Conservation (phyloP, 2,329 filamentous ascomycete species). For the Fusarium sp. region DNA sequence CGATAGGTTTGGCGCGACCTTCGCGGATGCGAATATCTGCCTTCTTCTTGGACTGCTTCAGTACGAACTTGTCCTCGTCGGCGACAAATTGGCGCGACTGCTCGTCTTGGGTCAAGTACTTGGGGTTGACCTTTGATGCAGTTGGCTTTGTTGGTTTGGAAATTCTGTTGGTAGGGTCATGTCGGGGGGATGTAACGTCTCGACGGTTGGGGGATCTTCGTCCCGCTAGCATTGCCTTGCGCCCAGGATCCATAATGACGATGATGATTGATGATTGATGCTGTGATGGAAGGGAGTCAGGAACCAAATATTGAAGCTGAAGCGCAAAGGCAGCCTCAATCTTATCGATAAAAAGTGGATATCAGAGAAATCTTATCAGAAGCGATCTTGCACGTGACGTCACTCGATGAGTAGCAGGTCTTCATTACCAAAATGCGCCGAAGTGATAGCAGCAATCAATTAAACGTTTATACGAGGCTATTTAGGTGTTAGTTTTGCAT, state of each 20-base stretch:
- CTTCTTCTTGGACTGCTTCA: conserved; percentile 98
- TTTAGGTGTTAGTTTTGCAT: neutral
- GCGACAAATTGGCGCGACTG: conserved; percentile 87
- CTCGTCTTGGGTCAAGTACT: conserved; percentile 77
- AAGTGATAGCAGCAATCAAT: neutral
- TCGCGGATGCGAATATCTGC: conserved; percentile 94
- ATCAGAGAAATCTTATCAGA: conserved; percentile 26
- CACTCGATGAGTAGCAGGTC: neutral
- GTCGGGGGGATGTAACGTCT: conserved; percentile 66
- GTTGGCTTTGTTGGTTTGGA: conserved; percentile 58
- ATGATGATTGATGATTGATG: conserved; percentile 12
- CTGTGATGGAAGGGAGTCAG: neutral
- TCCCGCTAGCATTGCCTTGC: conserved; percentile 65
- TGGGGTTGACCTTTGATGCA: conserved; percentile 48
- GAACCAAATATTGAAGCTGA: conserved; percentile 6
- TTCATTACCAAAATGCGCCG: neutral
- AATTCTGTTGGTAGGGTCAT: conserved; percentile 66
- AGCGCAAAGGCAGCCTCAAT: conserved; percentile 6
- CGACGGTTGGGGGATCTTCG: conserved; percentile 56
- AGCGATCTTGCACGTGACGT: conserved; percentile 7
- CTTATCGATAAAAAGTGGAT: conserved; percentile 37
- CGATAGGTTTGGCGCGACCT: conserved; percentile 89
- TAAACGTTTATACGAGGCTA: neutral
- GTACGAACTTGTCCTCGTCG: conserved; percentile 93
- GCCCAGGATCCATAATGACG: conserved; percentile 63